phyloP scores from a whole-genome alignment of 257 asterid species.

The Cordia subcordata region DNA sequence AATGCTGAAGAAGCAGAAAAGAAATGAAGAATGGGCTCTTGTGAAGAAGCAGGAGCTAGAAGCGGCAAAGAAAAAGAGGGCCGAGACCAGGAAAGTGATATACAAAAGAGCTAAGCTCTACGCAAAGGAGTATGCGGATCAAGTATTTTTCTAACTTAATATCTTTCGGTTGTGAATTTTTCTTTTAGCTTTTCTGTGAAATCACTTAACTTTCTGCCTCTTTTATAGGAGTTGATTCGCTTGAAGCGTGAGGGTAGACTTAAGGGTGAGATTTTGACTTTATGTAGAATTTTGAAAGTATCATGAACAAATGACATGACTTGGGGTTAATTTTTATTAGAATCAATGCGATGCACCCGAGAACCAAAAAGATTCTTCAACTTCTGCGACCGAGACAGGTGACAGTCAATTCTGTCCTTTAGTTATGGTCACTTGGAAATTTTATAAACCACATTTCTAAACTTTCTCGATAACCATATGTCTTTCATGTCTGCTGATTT shows the following conservation, averaged over 20 bases:
- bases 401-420: too few relatives aligned
- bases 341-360: conserved; percentile 68
- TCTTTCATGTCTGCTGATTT: too few relatives aligned
- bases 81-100: conserved; percentile 4
- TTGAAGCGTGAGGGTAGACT: conserved; percentile 58
- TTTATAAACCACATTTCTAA: too few relatives aligned
- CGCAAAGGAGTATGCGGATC: background rate
- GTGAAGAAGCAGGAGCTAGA: conserved; percentile 16
- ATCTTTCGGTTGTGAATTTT: background rate
- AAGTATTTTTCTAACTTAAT: background rate
- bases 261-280: conserved; percentile 37
- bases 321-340: too few relatives aligned
- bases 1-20: conserved; percentile 12
- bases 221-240: conserved; percentile 42
- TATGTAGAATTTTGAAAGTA: background rate
- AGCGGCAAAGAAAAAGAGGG: conserved; percentile 8
- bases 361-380: conserved; percentile 65
- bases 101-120: conserved; percentile 3
- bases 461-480: too few relatives aligned
- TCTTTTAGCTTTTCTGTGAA: too few relatives aligned
- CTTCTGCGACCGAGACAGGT: conserved; percentile 69
- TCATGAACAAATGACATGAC: too few relatives aligned
- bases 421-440: too few relatives aligned
- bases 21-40: conserved; percentile 9
- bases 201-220: background rate